Conservation (phyloP, 2,329 filamentous ascomycete species). For the Cladophialophora carrionii region DNA sequence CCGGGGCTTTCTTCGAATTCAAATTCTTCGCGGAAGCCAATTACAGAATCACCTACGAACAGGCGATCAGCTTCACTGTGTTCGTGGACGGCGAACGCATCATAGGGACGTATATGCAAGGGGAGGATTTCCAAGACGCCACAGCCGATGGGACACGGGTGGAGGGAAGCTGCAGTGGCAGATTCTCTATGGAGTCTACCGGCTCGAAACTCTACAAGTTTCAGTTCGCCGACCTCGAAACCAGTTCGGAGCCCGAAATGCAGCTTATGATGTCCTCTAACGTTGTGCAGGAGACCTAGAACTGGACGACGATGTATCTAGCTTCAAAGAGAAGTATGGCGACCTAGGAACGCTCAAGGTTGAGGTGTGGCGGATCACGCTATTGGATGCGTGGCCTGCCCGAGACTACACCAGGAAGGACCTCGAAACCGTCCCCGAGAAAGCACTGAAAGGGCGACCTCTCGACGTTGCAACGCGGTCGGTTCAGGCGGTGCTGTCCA, state of each 20-base stretch:
- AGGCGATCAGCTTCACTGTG: slow-evolving; percentile 37
- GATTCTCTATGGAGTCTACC: slow-evolving; percentile 7
- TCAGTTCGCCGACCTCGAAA: slow-evolving; percentile 25
- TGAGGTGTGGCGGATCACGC: slow-evolving; percentile 20
- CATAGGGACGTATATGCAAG: neutral
- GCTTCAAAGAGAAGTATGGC: slow-evolving; percentile 16
- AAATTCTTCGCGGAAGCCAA: slow-evolving; percentile 21
- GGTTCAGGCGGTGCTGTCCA: neutral
- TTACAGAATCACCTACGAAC: slow-evolving; percentile 24
- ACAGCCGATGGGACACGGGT: neutral
- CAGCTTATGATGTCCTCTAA: neutral
- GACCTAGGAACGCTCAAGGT: slow-evolving; percentile 20
- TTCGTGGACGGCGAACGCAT: slow-evolving; percentile 20
- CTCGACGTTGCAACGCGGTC: slow-evolving; percentile 38
- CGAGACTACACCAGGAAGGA: neutral
- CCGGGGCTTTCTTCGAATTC: slow-evolving; percentile 17
- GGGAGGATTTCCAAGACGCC: neutral
- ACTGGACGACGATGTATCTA: neutral
- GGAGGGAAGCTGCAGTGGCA: slow-evolving; percentile 14
- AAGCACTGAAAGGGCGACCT: slow-evolving; percentile 37
- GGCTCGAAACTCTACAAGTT: slow-evolving; percentile 32
- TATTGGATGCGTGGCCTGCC: neutral
- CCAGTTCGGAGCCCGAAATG: slow-evolving; percentile 13
- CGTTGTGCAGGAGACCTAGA: slow-evolving; percentile 13
- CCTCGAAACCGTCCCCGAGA: slow-evolving; percentile 35